These are phyloP conservation scores for Pterulicium gracile DNA, from an alignment of 1,284 basidiomycete genomes.

Conservation along the genomic window DNA sequence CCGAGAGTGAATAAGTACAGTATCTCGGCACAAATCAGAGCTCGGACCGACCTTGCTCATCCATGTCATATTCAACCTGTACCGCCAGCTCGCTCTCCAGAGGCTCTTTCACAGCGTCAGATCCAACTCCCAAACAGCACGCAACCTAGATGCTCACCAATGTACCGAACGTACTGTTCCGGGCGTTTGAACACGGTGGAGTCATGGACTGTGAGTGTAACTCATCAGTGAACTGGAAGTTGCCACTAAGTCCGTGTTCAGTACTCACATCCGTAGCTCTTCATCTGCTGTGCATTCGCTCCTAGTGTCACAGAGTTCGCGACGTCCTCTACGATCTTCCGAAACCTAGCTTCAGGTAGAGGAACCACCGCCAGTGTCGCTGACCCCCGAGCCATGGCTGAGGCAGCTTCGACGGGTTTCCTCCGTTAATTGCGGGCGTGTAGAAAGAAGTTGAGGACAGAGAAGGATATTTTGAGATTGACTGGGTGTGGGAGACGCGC, in stretches of 20 bases:
- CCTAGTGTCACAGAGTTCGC: slow-evolving; percentile 43
- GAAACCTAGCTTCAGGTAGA: slow-evolving; percentile 52
- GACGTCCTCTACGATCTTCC: slow-evolving; percentile 46
- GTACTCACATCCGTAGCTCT: slow-evolving; percentile 50
- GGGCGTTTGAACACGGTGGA: slow-evolving; percentile 67
- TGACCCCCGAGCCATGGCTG: slow-evolving; percentile 21
- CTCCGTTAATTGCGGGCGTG: too few species aligned
- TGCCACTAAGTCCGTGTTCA: slow-evolving; percentile 3
- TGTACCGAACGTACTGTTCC: slow-evolving; percentile 84
- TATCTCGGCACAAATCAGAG: slow-evolving; percentile 3
- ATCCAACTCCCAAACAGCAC: not conserved
- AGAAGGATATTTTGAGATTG: not conserved
- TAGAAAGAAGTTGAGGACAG: too few species aligned
- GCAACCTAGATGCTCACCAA: slow-evolving; percentile 51
- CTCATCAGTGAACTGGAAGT: slow-evolving; percentile 6
- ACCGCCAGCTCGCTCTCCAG: slow-evolving; percentile 85
- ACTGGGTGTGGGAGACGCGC: not conserved
- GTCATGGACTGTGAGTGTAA: slow-evolving; percentile 65
- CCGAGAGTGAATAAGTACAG: slow-evolving; percentile 2
- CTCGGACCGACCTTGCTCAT: slow-evolving; percentile 81
- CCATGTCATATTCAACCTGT: slow-evolving; percentile 99
- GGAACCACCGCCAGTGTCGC: slow-evolving; percentile 19
- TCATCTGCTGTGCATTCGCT: slow-evolving; percentile 39
- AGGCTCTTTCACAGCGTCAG: slow-evolving; percentile 50
- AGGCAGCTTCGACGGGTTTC: too few species aligned